Evolutionary conservation across 2,329 filamentous ascomycete genomes (phyloP).

Genomic region (Phialemonium atrogriseum): DNA sequence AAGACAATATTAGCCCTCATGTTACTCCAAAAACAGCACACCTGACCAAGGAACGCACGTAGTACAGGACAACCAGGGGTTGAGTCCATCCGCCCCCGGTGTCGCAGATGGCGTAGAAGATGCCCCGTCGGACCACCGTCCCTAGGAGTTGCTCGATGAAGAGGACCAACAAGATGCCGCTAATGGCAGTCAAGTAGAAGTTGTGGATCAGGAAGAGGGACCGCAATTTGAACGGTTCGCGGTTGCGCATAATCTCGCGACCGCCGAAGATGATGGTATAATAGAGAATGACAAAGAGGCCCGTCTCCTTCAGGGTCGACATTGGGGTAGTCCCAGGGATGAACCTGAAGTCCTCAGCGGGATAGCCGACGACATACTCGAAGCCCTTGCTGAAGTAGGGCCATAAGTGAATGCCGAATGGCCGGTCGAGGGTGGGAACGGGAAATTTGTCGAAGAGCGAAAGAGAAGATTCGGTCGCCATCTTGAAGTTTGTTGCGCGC

Average conservation of each 20-base stretch:
- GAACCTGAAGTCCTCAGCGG: constrained; percentile 80
- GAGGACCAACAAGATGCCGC: constrained; percentile 68
- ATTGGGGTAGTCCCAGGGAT: constrained; percentile 73
- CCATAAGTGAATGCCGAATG: constrained; percentile 89
- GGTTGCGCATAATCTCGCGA: constrained; percentile 82
- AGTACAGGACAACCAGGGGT: constrained; percentile 89
- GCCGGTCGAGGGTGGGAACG: constrained; percentile 77
- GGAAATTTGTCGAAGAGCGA: constrained; percentile 49
- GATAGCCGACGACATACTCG: constrained; percentile 68
- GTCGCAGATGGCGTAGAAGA: constrained; percentile 86
- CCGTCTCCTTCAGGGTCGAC: constrained; percentile 80
- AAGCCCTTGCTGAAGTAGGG: constrained; percentile 88
- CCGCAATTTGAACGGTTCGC: constrained; percentile 79
- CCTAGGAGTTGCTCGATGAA: constrained; percentile 89
- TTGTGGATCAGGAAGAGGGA: constrained; percentile 93
- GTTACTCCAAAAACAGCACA: not conserved
- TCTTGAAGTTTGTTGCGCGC: too few species aligned
- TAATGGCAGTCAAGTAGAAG: constrained; percentile 84
- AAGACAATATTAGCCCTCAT: constrained; percentile 2
- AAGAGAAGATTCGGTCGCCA: constrained; percentile 22
- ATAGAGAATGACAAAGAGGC: constrained; percentile 76
- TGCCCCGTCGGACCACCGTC: constrained; percentile 67
- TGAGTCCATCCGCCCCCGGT: constrained; percentile 84
- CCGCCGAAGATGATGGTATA: constrained; percentile 92
- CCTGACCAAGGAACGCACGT: constrained; percentile 53